phyloP scores from a whole-genome alignment of 2,329 filamentous ascomycete genomes.

The Trichoderma sp. region DNA sequence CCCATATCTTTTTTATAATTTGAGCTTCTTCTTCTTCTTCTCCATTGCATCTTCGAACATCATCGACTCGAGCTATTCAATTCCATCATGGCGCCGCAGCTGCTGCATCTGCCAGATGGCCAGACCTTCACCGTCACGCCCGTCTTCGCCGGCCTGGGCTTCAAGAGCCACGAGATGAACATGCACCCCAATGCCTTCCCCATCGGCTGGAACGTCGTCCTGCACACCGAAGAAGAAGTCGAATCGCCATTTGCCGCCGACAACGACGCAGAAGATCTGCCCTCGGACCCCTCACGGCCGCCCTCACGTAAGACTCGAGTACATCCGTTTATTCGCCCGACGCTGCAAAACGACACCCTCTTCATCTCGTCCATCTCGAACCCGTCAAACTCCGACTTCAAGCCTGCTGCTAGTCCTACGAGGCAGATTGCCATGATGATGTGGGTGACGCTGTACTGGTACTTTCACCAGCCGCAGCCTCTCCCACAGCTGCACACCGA shows the following conservation, averaged over 20 bases:
- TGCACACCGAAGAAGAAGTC: constrained; percentile 63
- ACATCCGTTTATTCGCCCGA: constrained; percentile 63
- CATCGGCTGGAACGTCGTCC: constrained; percentile 83
- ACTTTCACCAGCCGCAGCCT: constrained; percentile 85
- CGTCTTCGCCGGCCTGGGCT: constrained; percentile 87
- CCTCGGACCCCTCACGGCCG: not conserved
- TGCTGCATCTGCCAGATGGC: constrained; percentile 79
- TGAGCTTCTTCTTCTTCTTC: not conserved
- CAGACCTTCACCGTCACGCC: constrained; percentile 77
- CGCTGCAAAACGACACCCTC: constrained; percentile 72
- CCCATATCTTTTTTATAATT: not conserved
- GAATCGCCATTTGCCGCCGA: constrained; percentile 22
- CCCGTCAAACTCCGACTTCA: constrained; percentile 76
- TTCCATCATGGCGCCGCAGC: constrained; percentile 37
- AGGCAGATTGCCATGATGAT: constrained; percentile 95
- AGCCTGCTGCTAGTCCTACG: constrained; percentile 74
- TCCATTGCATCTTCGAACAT: not conserved
- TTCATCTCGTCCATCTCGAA: constrained; percentile 92
- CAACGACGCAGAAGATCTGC: constrained; percentile 27
- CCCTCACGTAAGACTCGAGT: constrained; percentile 23
- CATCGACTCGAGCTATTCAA: not conserved
- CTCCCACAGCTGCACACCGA: constrained; percentile 60
- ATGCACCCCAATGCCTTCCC: constrained; percentile 70
- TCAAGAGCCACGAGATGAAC: constrained; percentile 77
- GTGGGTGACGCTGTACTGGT: constrained; percentile 94